Base-by-base conservation (phyloP, 2,329 filamentous ascomycete species). In the Paecilomyces sp. region DNA sequence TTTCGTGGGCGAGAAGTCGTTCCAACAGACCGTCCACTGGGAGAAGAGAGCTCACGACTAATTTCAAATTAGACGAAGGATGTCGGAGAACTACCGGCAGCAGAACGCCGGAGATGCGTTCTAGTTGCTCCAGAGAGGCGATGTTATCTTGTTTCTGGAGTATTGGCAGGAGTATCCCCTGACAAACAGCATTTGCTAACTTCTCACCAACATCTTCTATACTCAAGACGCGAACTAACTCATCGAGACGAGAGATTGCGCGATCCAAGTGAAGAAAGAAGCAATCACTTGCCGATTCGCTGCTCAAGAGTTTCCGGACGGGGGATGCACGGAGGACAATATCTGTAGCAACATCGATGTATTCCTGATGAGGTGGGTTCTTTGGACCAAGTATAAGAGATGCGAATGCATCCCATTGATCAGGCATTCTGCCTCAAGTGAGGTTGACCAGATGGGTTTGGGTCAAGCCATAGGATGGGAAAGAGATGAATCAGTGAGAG, bases 191-290 rank as follows among this genome's bases (percentile, higher is more conserved):
- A 8, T 63, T 61, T 18, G 60, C 52, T 11, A 61, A 33, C 3
- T 57, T 30, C 15, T 31, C 25, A n/a, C 50, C n/a, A 7, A 63
- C 18, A 2, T 60, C 50, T 24, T 60, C 58, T 2, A 11, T n/a
- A 18, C 54, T 58, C 4, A 64, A 9, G 1, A 60, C 41, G 8
- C 58, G 56, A 13, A 63, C 63, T 22, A 57, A 56, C 30, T 24
- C 60, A n/a, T 63, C 33, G 1, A 64, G 60, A 22, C 61, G 63
- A 8, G 51, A 28, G n/a, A 62, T 36, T n/a, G 54, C 52, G 13
- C 61, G 60, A 18, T 55, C 55, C 25, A 31, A 13, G 22, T 52
- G 41, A n/a, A 52, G 18, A 3, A 57, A 50, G 9, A 57, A 3
- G 13, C 12, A 53, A 11, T 31, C 36, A 13, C 24, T 15, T 33